Evolutionary conservation across 2,329 filamentous ascomycete genomes (phyloP), one percentile per base, ranked within the genome.

Genomic region (Claviceps purpurea): DNA sequence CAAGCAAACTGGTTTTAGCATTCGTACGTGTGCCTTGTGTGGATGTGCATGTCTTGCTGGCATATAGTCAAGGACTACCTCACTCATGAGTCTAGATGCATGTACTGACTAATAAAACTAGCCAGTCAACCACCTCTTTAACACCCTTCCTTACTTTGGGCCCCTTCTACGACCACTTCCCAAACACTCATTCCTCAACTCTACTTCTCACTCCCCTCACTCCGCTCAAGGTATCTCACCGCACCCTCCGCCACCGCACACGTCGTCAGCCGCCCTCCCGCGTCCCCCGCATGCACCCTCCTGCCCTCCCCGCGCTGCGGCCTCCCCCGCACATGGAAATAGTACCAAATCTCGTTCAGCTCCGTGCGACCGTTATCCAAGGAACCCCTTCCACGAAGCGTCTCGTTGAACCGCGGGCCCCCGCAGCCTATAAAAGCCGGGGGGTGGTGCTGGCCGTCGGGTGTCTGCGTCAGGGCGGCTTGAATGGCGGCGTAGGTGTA

Each of bases 341-440:
- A 84, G 61, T 85, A 85, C 80, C 81, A 85, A 13, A 82, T 71
- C 70, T 86, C 82, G 54, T 63, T 74, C 47, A 85, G 57, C 37
- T 74, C 69, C 1, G 79, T 84, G 56, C 68, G 67, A 1, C 82
- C 81, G 52, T 69, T 74, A 58, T 85, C 81, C 2, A 60, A 59
- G 2, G 72, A 74, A 20, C 75, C 74, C 54, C 65, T 70, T 2
- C 82, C 81, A 7, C 74, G 77, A 20, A 62, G 71, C 14, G 81
- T 85, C 56, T 74, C 68, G 61, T 84, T 85, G 64, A 74, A 85
- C 22, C 70, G 62, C 8, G 79, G 76, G 0, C 81, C 82, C 0
- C 70, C 68, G 68, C 81, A 85, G 5, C 79, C 81, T 52, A 85
- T 61, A 60, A 79, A 84, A 5, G 80, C 81, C 16, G 74, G 54